Percentiles rank a stretch among this genome's conserved stretches.
These are phyloP conservation scores for Globisporangium nodosum DNA, from an alignment of 352 stramenopile species.

Conservation along the genomic window DNA sequence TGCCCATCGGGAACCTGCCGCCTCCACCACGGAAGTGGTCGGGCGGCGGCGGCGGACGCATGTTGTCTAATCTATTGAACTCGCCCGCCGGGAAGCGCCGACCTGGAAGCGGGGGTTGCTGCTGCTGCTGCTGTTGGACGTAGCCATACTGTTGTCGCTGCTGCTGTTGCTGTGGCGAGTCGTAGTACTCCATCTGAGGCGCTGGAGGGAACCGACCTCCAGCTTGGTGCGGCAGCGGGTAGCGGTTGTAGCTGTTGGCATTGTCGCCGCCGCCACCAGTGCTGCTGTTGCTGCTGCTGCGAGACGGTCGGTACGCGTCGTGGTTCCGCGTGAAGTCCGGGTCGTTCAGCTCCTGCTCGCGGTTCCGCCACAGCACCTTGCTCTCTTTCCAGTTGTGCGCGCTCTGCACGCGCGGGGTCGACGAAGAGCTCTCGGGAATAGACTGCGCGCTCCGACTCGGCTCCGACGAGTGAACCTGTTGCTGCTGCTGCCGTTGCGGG, in stretches of 20 bases:
- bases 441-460: not conserved
- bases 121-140: conserved; percentile 13
- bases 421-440: not conserved
- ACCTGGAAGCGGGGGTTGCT: conserved; percentile 26
- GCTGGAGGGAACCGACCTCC: conserved; percentile 4
- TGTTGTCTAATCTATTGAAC: conserved; percentile 61
- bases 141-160: conserved; percentile 5
- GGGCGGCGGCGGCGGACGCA: conserved; percentile 28
- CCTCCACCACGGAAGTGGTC: conserved; percentile 27
- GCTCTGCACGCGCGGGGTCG: conserved; percentile 6
- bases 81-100: conserved; percentile 24
- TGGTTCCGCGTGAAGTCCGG: conserved; percentile 88
- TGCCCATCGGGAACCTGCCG: conserved; percentile 22
- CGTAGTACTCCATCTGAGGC: conserved; percentile 15
- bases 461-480: not conserved
- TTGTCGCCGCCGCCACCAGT: not conserved
- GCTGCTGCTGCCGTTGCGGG: not conserved
- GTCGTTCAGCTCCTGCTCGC: conserved; percentile 92
- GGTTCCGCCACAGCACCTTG: conserved; percentile 93
- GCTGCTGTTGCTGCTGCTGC: conserved; percentile 3
- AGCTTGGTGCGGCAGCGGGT: conserved; percentile 8
- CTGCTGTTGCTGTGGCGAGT: conserved; percentile 3
- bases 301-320: conserved; percentile 47
- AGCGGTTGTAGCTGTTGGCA: conserved; percentile 20
- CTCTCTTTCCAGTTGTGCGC: conserved; percentile 81